Conservation (phyloP, 257 asterid genomes). For the Gentiana dahurica region DNA sequence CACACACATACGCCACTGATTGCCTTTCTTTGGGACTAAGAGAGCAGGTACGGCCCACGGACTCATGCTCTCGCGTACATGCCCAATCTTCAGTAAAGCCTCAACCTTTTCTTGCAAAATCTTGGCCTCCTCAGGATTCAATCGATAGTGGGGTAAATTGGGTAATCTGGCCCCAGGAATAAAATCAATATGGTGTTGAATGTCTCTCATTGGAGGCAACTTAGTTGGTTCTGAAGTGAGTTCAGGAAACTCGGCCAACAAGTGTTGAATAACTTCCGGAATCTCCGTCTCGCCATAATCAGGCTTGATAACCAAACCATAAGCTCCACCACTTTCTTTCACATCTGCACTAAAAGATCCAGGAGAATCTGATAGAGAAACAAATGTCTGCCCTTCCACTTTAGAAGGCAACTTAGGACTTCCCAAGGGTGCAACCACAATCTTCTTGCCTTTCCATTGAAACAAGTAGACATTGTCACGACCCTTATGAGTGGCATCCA, state of each 20-base stretch:
- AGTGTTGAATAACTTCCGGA: too few species aligned
- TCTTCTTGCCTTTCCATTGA: too few species aligned
- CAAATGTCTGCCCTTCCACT: too few species aligned
- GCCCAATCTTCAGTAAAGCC: background rate
- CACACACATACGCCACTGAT: background rate
- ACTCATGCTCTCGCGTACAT: background rate
- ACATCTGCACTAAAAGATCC: too few species aligned
- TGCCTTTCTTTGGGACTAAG: background rate
- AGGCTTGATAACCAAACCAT: background rate
- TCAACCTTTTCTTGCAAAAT: background rate
- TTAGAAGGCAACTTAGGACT: too few species aligned
- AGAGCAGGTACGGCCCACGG: background rate
- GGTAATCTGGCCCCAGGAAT: background rate
- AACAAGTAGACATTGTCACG: background rate
- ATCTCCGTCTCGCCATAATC: background rate
- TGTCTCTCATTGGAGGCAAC: background rate
- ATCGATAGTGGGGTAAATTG: background rate
- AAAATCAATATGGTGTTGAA: background rate
- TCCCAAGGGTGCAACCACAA: too few species aligned
- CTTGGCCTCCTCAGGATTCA: background rate
- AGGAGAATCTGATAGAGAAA: too few species aligned
- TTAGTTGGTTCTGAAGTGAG: too few species aligned
- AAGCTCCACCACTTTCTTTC: too few species aligned
- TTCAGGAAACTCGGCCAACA: too few species aligned
- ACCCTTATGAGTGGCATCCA: background rate